Conservation (phyloP, 129 eudicot genomes). For the Lonicera japonica region DNA sequence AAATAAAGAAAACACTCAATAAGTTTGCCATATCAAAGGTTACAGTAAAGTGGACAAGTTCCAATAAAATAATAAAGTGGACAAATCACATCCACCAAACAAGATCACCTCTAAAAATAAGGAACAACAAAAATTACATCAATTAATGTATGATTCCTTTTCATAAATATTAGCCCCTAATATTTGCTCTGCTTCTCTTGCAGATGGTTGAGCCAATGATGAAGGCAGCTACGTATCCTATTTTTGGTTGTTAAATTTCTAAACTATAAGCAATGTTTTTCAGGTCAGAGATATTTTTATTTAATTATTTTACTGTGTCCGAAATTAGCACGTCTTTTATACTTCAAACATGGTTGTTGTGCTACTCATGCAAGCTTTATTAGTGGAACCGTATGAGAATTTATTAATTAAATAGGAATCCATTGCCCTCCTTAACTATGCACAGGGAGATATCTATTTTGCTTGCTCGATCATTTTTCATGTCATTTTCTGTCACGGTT, state of each 20-base stretch:
- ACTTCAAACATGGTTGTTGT: too few species aligned
- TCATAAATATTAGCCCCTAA: neutral
- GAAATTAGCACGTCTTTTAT: too few species aligned
- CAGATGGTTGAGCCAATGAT: slow-evolving; percentile 92
- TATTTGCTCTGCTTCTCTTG: slow-evolving; percentile 16
- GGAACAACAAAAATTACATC: neutral
- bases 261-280: neutral
- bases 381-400: neutral
- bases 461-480: slow-evolving; percentile 83
- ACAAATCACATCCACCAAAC: too few species aligned
- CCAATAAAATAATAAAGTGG: too few species aligned
- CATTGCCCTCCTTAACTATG: slow-evolving; percentile 38
- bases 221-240: slow-evolving; percentile 93
- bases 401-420: neutral
- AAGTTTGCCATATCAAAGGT: too few species aligned
- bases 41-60: too few species aligned
- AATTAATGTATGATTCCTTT: neutral
- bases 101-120: too few species aligned
- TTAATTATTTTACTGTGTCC: too few species aligned
- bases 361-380: neutral
- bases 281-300: too few species aligned
- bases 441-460: slow-evolving; percentile 70
- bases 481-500: slow-evolving; percentile 58
- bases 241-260: neutral
- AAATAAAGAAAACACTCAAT: too few species aligned